Evolutionary conservation across 768 basidiomycete species (phyloP).

Genomic region (Mycena polygramma): DNA sequence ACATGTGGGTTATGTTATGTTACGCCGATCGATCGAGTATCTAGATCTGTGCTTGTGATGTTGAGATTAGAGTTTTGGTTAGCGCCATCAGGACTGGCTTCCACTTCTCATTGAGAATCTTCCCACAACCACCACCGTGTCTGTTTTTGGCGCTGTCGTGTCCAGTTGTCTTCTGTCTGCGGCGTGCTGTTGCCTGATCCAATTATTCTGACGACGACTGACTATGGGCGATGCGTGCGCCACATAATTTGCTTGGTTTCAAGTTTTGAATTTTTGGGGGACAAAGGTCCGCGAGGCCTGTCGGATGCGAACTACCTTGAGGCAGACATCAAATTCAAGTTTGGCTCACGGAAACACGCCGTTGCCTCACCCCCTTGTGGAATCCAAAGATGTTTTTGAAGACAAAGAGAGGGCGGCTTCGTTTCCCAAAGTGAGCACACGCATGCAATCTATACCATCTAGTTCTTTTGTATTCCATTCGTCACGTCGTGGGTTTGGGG

Average conservation of each 20-base stretch:
- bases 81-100: slow-evolving; percentile 1
- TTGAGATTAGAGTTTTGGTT: slow-evolving; percentile 18
- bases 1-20: not conserved
- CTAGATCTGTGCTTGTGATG: slow-evolving; percentile 4
- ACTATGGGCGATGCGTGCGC: not conserved
- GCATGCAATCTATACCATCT: too few relatives aligned
- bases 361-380: too few relatives aligned
- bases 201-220: not conserved
- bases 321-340: too few relatives aligned
- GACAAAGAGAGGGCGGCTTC: not conserved
- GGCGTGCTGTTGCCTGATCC: not conserved
- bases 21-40: slow-evolving; percentile 16
- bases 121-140: not conserved
- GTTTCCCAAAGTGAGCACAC: too few relatives aligned
- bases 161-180: too few relatives aligned
- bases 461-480: too few relatives aligned
- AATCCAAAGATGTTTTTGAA: not conserved
- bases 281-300: too few relatives aligned
- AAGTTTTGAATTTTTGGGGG: not conserved
- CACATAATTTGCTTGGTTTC: not conserved
- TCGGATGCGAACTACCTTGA: too few relatives aligned
- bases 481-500: too few relatives aligned
- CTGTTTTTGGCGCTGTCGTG: not conserved
- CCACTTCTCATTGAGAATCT: not conserved
- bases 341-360: too few relatives aligned